Conservation (phyloP, 495 filamentous ascomycete species). For the Aspergillus bridgeri region DNA sequence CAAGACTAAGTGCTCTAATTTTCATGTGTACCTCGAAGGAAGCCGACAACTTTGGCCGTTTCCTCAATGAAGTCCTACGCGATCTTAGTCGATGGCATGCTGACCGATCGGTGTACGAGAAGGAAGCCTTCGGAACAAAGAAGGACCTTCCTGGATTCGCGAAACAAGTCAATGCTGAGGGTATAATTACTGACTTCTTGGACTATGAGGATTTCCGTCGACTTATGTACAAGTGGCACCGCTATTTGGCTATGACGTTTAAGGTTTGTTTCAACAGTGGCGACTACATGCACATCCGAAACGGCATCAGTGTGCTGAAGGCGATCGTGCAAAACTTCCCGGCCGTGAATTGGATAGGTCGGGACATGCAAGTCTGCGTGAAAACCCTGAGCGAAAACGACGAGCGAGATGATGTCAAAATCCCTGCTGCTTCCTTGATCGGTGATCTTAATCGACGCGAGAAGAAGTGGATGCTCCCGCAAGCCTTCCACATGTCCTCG, state of each 20-base stretch:
- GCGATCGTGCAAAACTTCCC: conserved; percentile 77
- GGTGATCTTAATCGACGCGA: conserved; percentile 77
- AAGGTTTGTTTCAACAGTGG: conserved; percentile 71
- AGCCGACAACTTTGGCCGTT: conserved; percentile 84
- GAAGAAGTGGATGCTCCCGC: conserved; percentile 80
- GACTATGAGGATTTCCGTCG: conserved; percentile 84
- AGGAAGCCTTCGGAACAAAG: conserved; percentile 65
- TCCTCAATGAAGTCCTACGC: conserved; percentile 73
- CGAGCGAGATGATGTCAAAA: conserved; percentile 80
- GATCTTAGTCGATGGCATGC: conserved; percentile 83
- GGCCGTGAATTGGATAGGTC: conserved; percentile 81
- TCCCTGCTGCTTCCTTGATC: conserved; percentile 79
- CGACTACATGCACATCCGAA: conserved; percentile 98
- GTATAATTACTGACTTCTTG: conserved; percentile 61
- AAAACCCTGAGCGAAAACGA: conserved; percentile 64
- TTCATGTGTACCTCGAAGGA: conserved; percentile 86
- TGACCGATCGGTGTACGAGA: conserved; percentile 70
- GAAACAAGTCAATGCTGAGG: conserved; percentile 56
- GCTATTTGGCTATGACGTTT: conserved; percentile 67
- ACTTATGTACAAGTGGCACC: conserved; percentile 87
- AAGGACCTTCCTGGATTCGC: conserved; percentile 68
- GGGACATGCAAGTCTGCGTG: conserved; percentile 63
- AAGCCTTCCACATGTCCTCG: conserved; percentile 58
- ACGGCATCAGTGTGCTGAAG: conserved; percentile 89
- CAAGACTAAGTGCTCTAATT: conserved; percentile 72